phyloP scores from a whole-genome alignment of 1,139 yeast species.

The Taphrina deformans region DNA sequence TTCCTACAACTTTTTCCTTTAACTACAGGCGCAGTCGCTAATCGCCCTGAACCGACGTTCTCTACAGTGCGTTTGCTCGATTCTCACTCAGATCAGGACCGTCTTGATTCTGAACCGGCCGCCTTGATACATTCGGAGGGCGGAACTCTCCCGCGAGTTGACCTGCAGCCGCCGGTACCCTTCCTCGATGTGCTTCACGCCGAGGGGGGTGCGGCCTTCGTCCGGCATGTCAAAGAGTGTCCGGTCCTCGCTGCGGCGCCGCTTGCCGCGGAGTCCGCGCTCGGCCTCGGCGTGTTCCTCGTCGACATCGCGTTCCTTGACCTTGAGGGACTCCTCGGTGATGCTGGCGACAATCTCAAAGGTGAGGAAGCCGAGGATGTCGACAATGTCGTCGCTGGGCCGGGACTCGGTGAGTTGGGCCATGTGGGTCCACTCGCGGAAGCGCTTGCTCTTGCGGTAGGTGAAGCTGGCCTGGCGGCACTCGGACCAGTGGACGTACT shows the following conservation, averaged over 20 bases:
- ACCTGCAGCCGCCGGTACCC: conserved; percentile 82
- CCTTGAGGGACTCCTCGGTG: conserved; percentile 85
- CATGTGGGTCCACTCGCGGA: conserved; percentile 95
- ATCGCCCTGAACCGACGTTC: too few relatives aligned
- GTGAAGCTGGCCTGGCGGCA: conserved; percentile 98
- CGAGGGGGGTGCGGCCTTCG: conserved; percentile 76
- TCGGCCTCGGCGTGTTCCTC: conserved; percentile 46
- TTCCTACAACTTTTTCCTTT: background rate
- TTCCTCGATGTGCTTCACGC: conserved; percentile 82
- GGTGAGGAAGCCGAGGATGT: conserved; percentile 89
- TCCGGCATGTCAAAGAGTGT: conserved; percentile 89
- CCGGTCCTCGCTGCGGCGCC: conserved; percentile 51
- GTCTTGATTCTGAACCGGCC: conserved; percentile 20
- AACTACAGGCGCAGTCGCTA: background rate
- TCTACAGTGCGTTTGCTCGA: too few relatives aligned
- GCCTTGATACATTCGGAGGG: conserved; percentile 19
- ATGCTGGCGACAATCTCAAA: conserved; percentile 94
- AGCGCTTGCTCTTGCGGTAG: conserved; percentile 85
- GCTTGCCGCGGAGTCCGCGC: conserved; percentile 23
- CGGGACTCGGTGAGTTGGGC: conserved; percentile 80
- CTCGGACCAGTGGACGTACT: conserved; percentile 98
- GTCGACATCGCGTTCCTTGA: conserved; percentile 55
- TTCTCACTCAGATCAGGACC: conserved; percentile 4
- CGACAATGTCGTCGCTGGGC: conserved; percentile 95
- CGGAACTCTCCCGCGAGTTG: conserved; percentile 12